phyloP scores from a whole-genome alignment of 1,284 basidiomycete species.

The Phenoliferia sp. region DNA sequence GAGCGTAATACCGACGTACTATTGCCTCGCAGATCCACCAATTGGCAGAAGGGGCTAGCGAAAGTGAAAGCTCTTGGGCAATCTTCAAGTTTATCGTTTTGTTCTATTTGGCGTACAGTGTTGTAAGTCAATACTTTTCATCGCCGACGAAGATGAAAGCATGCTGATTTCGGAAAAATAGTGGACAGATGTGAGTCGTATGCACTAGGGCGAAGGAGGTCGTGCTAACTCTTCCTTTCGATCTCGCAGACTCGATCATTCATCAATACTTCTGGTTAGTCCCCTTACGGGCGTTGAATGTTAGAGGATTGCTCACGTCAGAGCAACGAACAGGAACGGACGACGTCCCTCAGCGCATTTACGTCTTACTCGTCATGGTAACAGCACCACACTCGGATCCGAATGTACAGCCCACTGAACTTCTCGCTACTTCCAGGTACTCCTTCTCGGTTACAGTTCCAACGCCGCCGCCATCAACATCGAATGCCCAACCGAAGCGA shows the following conservation, averaged over 20 bases:
- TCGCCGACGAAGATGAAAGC: not conserved
- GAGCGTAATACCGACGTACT: not conserved
- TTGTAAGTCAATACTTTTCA: not conserved
- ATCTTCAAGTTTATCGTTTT: slow-evolving; percentile 37
- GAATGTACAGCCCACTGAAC: too few species aligned
- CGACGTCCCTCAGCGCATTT: slow-evolving; percentile 38
- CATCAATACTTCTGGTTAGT: slow-evolving; percentile 39
- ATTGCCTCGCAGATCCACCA: not conserved
- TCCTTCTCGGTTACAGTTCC: slow-evolving; percentile 39
- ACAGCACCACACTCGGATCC: too few species aligned
- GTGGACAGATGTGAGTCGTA: slow-evolving; percentile 14
- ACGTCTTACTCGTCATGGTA: slow-evolving; percentile 39
- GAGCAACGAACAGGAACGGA: not conserved
- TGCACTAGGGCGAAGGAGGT: not conserved
- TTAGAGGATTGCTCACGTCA: too few species aligned
- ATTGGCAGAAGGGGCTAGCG: not conserved
- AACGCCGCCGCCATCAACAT: slow-evolving; percentile 53
- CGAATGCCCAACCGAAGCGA: slow-evolving; percentile 53
- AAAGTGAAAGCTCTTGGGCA: not conserved
- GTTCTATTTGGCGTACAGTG: slow-evolving; percentile 35
- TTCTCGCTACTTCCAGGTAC: slow-evolving; percentile 5
- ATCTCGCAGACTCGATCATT: slow-evolving; percentile 2
- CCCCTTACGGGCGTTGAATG: not conserved
- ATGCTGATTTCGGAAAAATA: not conserved
- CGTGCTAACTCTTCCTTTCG: not conserved